A percentile compares a stretch with the other conserved stretches of the same genome.
These are phyloP conservation scores for Populus davidiana DNA, from an alignment of 345 rosid species.

Conservation along the genomic window DNA sequence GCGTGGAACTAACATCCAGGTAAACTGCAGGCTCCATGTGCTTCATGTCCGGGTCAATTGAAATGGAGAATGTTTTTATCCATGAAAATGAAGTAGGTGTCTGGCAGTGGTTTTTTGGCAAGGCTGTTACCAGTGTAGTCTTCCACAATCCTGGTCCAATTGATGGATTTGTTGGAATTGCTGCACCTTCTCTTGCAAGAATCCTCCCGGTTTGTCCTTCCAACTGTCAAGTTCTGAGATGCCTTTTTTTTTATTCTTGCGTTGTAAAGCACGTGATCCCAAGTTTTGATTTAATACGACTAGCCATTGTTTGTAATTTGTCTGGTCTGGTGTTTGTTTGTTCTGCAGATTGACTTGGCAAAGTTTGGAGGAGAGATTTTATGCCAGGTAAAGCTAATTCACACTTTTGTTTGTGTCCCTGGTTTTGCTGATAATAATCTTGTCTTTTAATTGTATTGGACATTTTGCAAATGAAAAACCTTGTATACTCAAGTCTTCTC, in stretches of 20 bases:
- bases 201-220: conserved; percentile 81
- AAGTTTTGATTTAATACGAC: background rate
- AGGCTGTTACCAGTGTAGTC: conserved; percentile 66
- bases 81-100: conserved; percentile 90
- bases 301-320: conserved; percentile 26
- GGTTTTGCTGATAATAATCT: background rate
- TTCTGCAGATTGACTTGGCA: conserved; percentile 76
- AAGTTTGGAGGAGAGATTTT: conserved; percentile 90
- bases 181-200: conserved; percentile 94
- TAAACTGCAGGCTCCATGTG: conserved; percentile 74
- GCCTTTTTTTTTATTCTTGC: background rate
- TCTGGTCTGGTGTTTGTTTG: conserved; percentile 6
- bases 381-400: conserved; percentile 70
- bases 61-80: conserved; percentile 79
- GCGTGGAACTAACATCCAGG: conserved; percentile 10
- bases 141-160: conserved; percentile 61
- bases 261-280: background rate
- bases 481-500: background rate
- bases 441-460: background rate
- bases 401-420: background rate
- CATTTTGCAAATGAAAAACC: background rate
- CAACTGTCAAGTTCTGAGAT: conserved; percentile 8
- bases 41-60: conserved; percentile 89
- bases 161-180: conserved; percentile 91
- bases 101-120: conserved; percentile 97